Percentiles rank a stretch among this genome's conserved stretches.
Evolutionary conservation across 345 rosid genomes (phyloP).

Genomic region (Salix udensis): DNA sequence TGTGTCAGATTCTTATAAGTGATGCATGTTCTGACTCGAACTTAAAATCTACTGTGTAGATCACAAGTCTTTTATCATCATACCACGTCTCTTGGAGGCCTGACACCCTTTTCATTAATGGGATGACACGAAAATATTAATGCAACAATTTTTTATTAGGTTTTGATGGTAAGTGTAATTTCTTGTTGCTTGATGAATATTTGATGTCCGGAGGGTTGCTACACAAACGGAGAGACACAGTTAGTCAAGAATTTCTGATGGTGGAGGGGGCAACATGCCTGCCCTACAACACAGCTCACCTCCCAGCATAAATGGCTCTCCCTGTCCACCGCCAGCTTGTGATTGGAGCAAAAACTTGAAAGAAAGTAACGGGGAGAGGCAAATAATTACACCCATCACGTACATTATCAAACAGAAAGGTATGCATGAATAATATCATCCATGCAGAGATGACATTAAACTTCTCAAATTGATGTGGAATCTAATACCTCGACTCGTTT

Average conservation of each 20-base stretch:
- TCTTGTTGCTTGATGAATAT: no score
- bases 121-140: no score
- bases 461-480: neutral
- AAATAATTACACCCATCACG: neutral
- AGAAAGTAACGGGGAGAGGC: neutral
- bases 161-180: neutral
- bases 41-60: rapidly evolving
- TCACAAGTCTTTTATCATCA: no score
- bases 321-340: slow-evolving; percentile 3
- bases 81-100: no score
- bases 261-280: slow-evolving; percentile 3
- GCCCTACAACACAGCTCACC: slow-evolving; percentile 21
- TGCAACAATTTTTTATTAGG: neutral
- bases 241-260: neutral
- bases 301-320: slow-evolving; percentile 23
- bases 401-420: neutral
- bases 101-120: no score
- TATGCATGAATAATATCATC: neutral
- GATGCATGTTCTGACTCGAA: rapidly evolving
- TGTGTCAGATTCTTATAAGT: no score
- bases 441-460: neutral
- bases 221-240: neutral
- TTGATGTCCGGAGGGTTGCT: neutral
- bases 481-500: neutral
- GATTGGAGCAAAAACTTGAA: neutral